Evolutionary conservation across 2,329 filamentous ascomycete genomes (phyloP), one percentile per base, ranked within the genome.

Genomic region (Ceratocystis destructans): DNA sequence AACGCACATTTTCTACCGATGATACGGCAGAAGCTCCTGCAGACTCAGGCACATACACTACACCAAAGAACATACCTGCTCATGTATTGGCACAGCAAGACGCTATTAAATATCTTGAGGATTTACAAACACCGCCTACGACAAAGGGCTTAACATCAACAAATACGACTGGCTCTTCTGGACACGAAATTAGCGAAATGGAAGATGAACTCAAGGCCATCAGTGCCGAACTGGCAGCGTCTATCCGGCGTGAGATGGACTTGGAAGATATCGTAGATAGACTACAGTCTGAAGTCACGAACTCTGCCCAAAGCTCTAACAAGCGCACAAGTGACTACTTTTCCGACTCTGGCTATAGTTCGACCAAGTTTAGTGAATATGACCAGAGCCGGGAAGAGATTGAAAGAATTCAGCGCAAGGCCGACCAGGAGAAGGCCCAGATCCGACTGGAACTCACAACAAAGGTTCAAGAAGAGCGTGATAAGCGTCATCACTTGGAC

Each of bases 251-350:
- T 69, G 94, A 99, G 78, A 93, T 99, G 83, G 94, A 99, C 71
- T 77, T 99, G 41, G 94, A 99, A 75, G 94, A 99, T 75, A 81
- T 97, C 61, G 87, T 97, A 0, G 94, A 99, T 70, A 82, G 88
- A 67, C 78, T 96, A 71, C 92, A 96, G 74, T 79, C 85, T n/a
- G 91, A 96, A 72, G 80, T 81, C 69, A 82, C 80, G 75, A 81
- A 85, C 75, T 73, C 80, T 72, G 25, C 46, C 17, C 76, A 80
- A 75, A 73, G 79, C 70, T 71, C 81, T 33, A 86, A 83, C 69
- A 87, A 88, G 74, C 84, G 93, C 68, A 95, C 90, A 8, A 97
- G 94, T 76, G 94, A 99, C 76, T 97, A 99, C 77, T 99, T 94
- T 74, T 99, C 94, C 1, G 94, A 99, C 75, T 96, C 92, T 5